Percentiles rank a stretch among this genome's conserved stretches.
These are phyloP conservation scores for Hanseniaspora occidentalis DNA, from an alignment of 805 yeast species.

Conservation along the genomic window DNA sequence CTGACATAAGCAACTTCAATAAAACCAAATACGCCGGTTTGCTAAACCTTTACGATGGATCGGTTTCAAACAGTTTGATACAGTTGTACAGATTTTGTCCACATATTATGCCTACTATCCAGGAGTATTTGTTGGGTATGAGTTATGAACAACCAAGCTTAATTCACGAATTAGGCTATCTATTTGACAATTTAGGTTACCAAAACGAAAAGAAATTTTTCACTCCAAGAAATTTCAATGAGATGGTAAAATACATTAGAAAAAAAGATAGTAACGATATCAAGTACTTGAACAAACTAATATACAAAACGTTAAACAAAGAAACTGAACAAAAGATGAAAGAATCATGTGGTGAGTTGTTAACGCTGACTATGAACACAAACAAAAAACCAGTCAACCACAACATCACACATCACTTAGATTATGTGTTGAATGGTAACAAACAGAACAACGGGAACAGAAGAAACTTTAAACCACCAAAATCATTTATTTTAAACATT, in stretches of 20 bases:
- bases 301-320: neutral
- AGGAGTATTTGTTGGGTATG: constrained; percentile 31
- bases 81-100: constrained; percentile 76
- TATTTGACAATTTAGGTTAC: constrained; percentile 40
- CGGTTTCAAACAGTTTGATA: constrained; percentile 48
- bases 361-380: neutral
- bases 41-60: neutral
- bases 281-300: constrained; percentile 1
- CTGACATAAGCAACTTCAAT: constrained; percentile 1
- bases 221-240: neutral
- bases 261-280: neutral
- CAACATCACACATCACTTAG: constrained; percentile 45
- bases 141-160: constrained; percentile 28
- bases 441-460: constrained; percentile 33
- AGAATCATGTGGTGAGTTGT: neutral
- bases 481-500: constrained; percentile 1
- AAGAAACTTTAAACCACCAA: neutral
- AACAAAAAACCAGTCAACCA: constrained; percentile 24
- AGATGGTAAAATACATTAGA: neutral
- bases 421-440: constrained; percentile 43
- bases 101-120: constrained; percentile 53
- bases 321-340: neutral
- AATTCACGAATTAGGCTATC: constrained; percentile 72
- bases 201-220: neutral
- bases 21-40: constrained; percentile 5